Base-by-base conservation (phyloP, 2,329 filamentous ascomycete genomes). In the Colletotrichum sp. region DNA sequence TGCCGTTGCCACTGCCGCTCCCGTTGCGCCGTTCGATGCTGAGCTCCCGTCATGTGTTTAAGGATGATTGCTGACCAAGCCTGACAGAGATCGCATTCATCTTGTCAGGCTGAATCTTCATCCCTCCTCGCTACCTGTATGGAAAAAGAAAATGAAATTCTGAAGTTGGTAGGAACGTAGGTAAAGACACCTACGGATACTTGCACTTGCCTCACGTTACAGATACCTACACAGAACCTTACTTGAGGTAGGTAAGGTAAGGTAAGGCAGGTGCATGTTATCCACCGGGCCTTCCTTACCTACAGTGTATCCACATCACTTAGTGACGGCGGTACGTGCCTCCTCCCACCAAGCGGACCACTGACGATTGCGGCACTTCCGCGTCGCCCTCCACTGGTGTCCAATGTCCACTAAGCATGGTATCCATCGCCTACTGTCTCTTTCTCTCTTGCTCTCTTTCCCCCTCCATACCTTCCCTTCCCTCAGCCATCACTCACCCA, bases 341-440 rank as follows among this genome's bases (percentile, higher is more conserved):
- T 60, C 32, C 24, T 28, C 30, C 44, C 63, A 21, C 63, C 69
- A 44, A 64, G 57, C 49, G 70, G 64, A 44, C 74, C 70, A 73
- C 64, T 28, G 57, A 76, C 70, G 70, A 76, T 76, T 76, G 70
- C 59, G 74, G 74, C 65, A 74, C 74, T 74, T 76, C 74, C 57
- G 70, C 26, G 24, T 30, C 21, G 36, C 65, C 34, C 49, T 64
- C 36, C 49, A 28, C 36, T 30, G 39, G 10, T 28, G 39, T 49
- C 39, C 63, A 52, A 7, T 52, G 32, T 32, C 63, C 63, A 30
- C 24, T 66, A 28, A 66, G 34, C 28, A 34, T n/a, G 44, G 15
- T 21, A 16, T 39, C 34, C 66, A 18, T 64, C 44, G 18, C 36
- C 30, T 24, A 28, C 65, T 62, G 52, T 49, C 55, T 71, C 32